These are phyloP conservation scores for Pisolithus sp. DNA, from an alignment of 768 basidiomycete species.

Conservation along the genomic window DNA sequence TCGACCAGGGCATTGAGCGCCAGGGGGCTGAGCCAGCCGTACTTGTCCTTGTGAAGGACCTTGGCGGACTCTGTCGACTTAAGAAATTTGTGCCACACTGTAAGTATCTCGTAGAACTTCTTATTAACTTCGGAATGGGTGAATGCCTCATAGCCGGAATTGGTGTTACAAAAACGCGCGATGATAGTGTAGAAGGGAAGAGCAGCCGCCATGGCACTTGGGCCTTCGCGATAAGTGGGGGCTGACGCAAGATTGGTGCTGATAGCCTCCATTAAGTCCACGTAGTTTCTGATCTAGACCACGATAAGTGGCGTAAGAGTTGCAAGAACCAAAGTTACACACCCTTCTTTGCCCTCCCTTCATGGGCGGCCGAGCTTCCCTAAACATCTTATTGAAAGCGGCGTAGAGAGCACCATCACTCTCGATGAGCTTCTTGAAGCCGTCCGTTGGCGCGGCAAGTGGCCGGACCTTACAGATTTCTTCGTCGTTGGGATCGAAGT, in stretches of 20 bases:
- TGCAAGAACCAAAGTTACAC: not conserved
- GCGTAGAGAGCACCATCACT: constrained; percentile 14
- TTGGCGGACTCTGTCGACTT: constrained; percentile 21
- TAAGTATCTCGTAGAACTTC: constrained; percentile 41
- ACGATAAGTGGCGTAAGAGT: not conserved
- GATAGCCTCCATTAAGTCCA: not conserved
- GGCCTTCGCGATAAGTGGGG: not conserved
- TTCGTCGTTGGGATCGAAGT: constrained; percentile 13
- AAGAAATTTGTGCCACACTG: constrained; percentile 45
- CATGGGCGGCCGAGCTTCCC: constrained; percentile 6
- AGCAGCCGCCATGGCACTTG: not conserved
- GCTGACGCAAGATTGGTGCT: not conserved
- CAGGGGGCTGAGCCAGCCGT: constrained; percentile 43
- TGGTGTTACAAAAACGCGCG: not conserved
- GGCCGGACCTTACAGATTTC: no score
- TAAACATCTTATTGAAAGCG: constrained; percentile 22
- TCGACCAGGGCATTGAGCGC: constrained; percentile 17
- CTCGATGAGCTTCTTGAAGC: constrained; percentile 21
- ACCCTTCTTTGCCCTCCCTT: not conserved
- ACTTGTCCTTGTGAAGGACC: constrained; percentile 8
- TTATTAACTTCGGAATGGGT: constrained; percentile 39
- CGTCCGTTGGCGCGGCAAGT: no score
- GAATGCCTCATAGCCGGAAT: constrained; percentile 23
- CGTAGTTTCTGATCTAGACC: not conserved
- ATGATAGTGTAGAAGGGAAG: not conserved